Conservation (phyloP, 495 filamentous ascomycete genomes). For the Endocarpon pusillum region DNA sequence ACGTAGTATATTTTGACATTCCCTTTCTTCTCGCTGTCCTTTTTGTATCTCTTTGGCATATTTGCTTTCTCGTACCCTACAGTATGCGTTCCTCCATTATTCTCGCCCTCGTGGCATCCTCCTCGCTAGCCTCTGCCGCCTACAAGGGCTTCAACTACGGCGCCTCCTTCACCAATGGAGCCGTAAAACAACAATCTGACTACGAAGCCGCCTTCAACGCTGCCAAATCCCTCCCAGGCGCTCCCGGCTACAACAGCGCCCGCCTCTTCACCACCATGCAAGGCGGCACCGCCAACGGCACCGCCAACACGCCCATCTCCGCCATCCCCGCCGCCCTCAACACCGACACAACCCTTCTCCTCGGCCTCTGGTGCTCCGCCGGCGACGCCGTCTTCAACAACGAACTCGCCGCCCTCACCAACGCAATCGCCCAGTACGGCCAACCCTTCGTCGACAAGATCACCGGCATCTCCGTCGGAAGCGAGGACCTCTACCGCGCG, state of each 20-base stretch:
- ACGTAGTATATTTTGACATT: no score
- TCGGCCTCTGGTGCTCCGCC: slow-evolving; percentile 64
- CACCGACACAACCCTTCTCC: slow-evolving; percentile 51
- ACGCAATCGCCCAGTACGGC: slow-evolving; percentile 46
- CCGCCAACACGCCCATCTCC: slow-evolving; percentile 40
- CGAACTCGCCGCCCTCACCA: slow-evolving; percentile 50
- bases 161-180: slow-evolving; percentile 40
- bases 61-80: no score
- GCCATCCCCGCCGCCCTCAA: slow-evolving; percentile 69
- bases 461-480: slow-evolving; percentile 77
- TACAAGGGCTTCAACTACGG: slow-evolving; percentile 77
- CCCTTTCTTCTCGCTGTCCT: no score
- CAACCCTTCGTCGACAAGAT: slow-evolving; percentile 42
- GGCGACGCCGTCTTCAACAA: slow-evolving; percentile 43
- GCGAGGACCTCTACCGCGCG: slow-evolving; percentile 78
- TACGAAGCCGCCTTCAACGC: slow-evolving; percentile 54
- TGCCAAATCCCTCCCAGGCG: slow-evolving; percentile 50
- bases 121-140: slow-evolving; percentile 28
- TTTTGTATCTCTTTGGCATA: no score
- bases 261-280: slow-evolving; percentile 44
- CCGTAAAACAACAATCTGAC: slow-evolving; percentile 42
- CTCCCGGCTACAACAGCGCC: slow-evolving; percentile 59
- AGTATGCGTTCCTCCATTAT: no score
- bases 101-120: no score
- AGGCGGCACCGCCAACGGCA: slow-evolving; percentile 15